Evolutionary conservation across 257 asterid species (phyloP).

Genomic region (Capsicum rhomboideum): DNA sequence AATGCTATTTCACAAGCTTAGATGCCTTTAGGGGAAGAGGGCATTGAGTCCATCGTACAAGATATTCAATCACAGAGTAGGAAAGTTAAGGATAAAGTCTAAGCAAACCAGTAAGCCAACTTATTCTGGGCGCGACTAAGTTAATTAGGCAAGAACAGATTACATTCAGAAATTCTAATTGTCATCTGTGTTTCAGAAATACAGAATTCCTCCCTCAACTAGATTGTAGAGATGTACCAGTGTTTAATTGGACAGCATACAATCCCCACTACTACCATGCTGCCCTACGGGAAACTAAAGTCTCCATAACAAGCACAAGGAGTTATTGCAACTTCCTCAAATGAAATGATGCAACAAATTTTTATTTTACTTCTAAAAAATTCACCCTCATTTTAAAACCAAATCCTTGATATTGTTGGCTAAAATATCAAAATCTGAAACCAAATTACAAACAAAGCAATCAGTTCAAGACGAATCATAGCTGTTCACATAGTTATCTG

Average conservation of each 20-base stretch:
- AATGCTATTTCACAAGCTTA: not conserved
- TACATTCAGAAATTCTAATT: not conserved
- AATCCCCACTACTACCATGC: not conserved
- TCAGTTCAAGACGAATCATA: not conserved
- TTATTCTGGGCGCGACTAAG: not conserved
- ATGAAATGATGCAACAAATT: not conserved
- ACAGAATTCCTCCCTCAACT: not conserved
- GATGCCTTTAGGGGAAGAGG: not conserved
- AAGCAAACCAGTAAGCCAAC: not conserved
- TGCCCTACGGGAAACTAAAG: not conserved
- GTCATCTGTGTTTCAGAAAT: not conserved
- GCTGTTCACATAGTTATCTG: too few relatives aligned
- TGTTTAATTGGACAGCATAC: not conserved
- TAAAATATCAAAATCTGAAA: not conserved
- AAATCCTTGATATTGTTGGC: not conserved
- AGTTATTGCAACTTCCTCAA: not conserved
- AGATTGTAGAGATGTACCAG: not conserved
- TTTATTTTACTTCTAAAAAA: not conserved
- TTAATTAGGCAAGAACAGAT: not conserved
- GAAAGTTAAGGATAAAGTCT: not conserved
- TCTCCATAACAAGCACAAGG: not conserved
- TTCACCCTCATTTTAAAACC: not conserved
- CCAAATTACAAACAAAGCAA: not conserved
- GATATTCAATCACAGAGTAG: not conserved
- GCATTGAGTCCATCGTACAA: not conserved